Conservation (phyloP, 2,329 filamentous ascomycete species). For the Penicillium crustosum region DNA sequence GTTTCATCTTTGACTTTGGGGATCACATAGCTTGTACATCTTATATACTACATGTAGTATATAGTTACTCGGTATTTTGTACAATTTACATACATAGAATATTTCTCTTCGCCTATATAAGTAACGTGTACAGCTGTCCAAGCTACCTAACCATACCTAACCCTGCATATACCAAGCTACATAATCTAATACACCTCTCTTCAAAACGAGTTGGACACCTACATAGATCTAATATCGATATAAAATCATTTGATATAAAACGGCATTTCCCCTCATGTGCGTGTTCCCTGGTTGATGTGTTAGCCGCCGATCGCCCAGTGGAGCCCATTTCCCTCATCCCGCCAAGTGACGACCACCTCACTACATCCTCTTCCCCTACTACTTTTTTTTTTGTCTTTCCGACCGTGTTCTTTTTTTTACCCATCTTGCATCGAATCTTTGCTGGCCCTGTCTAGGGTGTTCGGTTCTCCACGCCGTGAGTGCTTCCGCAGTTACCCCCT, state of each 20-base stretch:
- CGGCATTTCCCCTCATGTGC: slow-evolving; percentile 6
- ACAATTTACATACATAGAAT: background rate
- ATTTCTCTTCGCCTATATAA: background rate
- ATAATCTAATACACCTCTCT: too few species aligned
- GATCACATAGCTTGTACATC: background rate
- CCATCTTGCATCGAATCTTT: slow-evolving; percentile 10
- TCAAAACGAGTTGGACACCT: background rate
- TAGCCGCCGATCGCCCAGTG: slow-evolving; percentile 38
- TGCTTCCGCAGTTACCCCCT: slow-evolving; percentile 16
- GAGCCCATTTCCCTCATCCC: slow-evolving; percentile 33
- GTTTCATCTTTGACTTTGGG: background rate
- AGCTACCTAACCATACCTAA: background rate
- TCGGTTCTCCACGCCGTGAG: slow-evolving; percentile 12
- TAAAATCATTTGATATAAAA: background rate
- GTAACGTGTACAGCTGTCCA: background rate
- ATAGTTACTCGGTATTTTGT: background rate
- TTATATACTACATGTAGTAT: background rate
- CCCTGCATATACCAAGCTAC: background rate
- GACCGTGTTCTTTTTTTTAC: slow-evolving; percentile 1
- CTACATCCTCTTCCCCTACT: slow-evolving; percentile 15
- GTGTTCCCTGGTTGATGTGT: slow-evolving; percentile 29
- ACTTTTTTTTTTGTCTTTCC: slow-evolving; percentile 5
- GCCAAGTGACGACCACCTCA: slow-evolving; percentile 33
- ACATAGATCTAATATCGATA: background rate
- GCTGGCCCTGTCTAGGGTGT: slow-evolving; percentile 10